Base-by-base conservation (phyloP, 2,329 filamentous ascomycete species). In the Monosporascus sp. region DNA sequence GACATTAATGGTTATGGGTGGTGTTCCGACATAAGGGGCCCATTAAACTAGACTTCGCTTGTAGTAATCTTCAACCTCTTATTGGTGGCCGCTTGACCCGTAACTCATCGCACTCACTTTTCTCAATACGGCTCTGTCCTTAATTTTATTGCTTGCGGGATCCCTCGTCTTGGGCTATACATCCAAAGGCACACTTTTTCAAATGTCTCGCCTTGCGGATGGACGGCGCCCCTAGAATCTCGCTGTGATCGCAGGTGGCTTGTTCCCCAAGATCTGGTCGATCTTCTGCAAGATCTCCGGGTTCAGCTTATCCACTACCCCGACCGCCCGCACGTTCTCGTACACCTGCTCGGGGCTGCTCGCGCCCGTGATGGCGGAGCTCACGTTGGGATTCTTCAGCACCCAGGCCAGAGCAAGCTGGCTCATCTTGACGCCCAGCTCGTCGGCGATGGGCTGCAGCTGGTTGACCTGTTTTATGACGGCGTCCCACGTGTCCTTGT, bases 391-490 rank as follows among this genome's bases (percentile, higher is more conserved):
- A 65, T 86, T 86, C 65, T 76, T 80, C 48, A 86, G 71, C 16
- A 83, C 79, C 83, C 84, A 87, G 2, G 81, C 82, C 50, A 86
- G 72, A 0, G 83, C 81, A 44, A 86, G 72, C 50, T 75, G 73
- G 61, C 73, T 75, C 70, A 76, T 69, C 67, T 80, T 82, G 55
- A 85, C 75, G 14, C 79, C 84, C 41, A 91, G 72, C 61, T 76
- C 78, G 52, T 88, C 78, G 2, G 88, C 87, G 58, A 91, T 78
- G 49, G 81, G 75, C 74, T 81, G 72, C 56, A 84, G 71, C 63
- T 78, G 75, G 61, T 78, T 80, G 50, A 88, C 81, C 67, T 80
- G 80, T 58, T 81, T 74, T 55, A 89, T 74, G 49, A 81, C 68
- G 50, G 69, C 71, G 49, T 81, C 74, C 80, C 82, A 85, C 47